Conservation (phyloP, 345 rosid genomes). For the Mangifera indica region DNA sequence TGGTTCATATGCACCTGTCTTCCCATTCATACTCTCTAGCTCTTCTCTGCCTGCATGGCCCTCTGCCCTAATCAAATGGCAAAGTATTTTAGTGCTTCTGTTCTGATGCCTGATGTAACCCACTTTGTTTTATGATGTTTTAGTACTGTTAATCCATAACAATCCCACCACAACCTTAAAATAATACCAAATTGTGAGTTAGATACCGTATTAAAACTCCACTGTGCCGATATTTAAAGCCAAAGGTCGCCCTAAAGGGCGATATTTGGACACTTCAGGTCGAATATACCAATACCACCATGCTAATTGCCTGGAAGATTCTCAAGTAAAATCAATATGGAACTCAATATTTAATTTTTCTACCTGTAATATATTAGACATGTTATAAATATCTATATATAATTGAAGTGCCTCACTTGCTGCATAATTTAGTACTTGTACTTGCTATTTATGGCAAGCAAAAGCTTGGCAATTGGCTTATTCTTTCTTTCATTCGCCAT, state of each 20-base stretch:
- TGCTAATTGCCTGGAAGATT: constrained; percentile 11
- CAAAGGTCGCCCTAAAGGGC: not conserved
- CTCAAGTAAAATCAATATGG: constrained; percentile 10
- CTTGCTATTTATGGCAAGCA: not conserved
- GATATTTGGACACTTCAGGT: not conserved
- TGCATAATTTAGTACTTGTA: not conserved
- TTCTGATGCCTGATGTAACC: no score
- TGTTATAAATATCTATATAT: no score
- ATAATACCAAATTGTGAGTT: no score
- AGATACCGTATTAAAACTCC: not conserved
- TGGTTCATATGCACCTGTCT: constrained; percentile 9
- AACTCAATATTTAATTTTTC: not conserved
- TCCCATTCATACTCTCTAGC: not conserved
- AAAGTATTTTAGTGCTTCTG: no score
- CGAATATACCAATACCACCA: not conserved
- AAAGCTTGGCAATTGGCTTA: not conserved
- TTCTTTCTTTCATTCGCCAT: no score
- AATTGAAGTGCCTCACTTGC: not conserved
- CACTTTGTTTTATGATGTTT: no score
- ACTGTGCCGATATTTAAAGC: not conserved
- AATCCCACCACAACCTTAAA: not conserved
- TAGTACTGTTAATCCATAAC: not conserved
- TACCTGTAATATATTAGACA: no score
- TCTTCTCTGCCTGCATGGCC: not conserved
- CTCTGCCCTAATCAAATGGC: not conserved